Conservation (phyloP, 257 asterid genomes). For the Nicotiana tabacum region DNA sequence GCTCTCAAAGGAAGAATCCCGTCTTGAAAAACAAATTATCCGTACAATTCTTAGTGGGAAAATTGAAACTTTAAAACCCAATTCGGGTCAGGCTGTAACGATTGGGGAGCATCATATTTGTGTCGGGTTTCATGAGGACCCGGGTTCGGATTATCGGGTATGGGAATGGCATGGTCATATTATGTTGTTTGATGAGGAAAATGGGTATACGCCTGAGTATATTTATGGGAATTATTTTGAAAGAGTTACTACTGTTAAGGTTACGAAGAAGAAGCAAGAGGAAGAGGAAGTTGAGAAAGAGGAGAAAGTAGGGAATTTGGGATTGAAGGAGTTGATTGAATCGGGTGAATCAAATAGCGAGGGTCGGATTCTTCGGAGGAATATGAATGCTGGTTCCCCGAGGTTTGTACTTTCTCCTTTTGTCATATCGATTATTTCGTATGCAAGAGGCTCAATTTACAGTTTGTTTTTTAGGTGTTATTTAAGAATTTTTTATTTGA, state of each 20-base stretch:
- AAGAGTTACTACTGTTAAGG: constrained; percentile 35
- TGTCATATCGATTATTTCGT: too few relatives aligned
- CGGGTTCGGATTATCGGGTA: constrained; percentile 68
- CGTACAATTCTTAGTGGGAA: constrained; percentile 60
- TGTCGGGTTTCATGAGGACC: constrained; percentile 74
- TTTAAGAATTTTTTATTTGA: neutral
- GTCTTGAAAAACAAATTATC: constrained; percentile 74
- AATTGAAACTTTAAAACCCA: constrained; percentile 63
- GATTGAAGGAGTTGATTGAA: constrained; percentile 80
- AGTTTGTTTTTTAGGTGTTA: neutral
- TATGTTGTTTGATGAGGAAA: constrained; percentile 87
- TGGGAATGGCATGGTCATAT: constrained; percentile 99
- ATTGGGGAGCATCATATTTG: constrained; percentile 90
- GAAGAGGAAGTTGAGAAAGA: constrained; percentile 20
- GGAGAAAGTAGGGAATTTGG: constrained; percentile 48
- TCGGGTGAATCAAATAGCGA: constrained; percentile 36
- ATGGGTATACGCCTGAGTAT: constrained; percentile 84
- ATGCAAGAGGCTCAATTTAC: neutral
- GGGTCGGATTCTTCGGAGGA: constrained; percentile 67
- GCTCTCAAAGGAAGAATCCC: constrained; percentile 77
- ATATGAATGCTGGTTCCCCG: constrained; percentile 53
- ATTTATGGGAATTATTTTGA: constrained; percentile 90
- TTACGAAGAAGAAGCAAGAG: constrained; percentile 15
- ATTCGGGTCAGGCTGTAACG: constrained; percentile 79
- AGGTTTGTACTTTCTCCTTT: constrained; percentile 18